Conservation (phyloP, 371 early-diverging fungal species). For the Mortierella sp. region DNA sequence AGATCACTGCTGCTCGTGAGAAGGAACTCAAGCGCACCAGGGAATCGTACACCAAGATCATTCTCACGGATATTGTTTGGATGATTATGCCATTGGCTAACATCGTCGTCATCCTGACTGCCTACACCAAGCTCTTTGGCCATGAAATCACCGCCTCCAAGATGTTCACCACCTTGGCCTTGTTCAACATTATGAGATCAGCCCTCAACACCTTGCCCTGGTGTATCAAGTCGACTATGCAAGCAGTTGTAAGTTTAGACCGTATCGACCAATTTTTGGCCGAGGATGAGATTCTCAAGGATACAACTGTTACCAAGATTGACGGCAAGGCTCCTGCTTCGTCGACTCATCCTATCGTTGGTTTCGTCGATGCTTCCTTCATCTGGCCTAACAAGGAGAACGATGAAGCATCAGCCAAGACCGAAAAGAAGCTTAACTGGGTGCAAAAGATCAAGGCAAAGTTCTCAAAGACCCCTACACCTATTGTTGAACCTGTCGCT, state of each 20-base stretch:
- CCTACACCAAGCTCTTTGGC: constrained; percentile 63
- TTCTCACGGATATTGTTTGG: constrained; percentile 52
- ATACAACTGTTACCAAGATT: constrained; percentile 30
- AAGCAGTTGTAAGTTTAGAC: constrained; percentile 75
- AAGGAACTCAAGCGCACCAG: constrained; percentile 63
- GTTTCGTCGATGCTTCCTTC: constrained; percentile 66
- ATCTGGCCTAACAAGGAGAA: constrained; percentile 61
- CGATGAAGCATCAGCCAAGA: constrained; percentile 26
- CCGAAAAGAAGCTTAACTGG: constrained; percentile 25
- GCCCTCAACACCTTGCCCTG: constrained; percentile 81
- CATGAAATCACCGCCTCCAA: constrained; percentile 69
- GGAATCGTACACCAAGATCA: constrained; percentile 46
- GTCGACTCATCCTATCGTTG: constrained; percentile 49
- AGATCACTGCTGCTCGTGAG: constrained; percentile 61
- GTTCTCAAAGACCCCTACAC: constrained; percentile 13
- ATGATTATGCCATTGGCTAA: constrained; percentile 64
- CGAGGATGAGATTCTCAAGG: constrained; percentile 74
- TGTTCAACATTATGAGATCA: constrained; percentile 71
- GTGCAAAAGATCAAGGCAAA: constrained; percentile 38
- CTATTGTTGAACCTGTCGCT: constrained; percentile 20
- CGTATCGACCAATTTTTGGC: constrained; percentile 76
- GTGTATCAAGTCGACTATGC: constrained; percentile 71
- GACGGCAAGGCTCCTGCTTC: constrained; percentile 31
- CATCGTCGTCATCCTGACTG: constrained; percentile 64
- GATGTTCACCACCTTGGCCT: constrained; percentile 73